phyloP scores from a whole-genome alignment of 2,329 filamentous ascomycete species.

The Colletotrichum limetticola region DNA sequence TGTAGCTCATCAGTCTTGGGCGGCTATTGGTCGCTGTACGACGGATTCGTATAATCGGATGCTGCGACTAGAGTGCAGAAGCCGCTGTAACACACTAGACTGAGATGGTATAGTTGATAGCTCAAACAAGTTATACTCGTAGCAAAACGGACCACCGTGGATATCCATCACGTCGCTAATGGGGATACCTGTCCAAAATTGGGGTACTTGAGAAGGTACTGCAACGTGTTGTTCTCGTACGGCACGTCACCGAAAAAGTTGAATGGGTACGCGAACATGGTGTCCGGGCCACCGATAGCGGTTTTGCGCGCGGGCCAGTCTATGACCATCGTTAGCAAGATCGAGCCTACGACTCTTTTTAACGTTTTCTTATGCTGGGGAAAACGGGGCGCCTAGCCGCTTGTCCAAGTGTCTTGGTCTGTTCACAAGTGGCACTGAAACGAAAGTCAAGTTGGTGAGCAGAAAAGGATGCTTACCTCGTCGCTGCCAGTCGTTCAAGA shows the following conservation, averaged over 20 bases:
- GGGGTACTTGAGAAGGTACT: neutral
- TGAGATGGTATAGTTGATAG: neutral
- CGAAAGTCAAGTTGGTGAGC: neutral
- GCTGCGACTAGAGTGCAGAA: neutral
- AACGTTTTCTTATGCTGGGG: neutral
- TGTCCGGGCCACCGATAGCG: neutral
- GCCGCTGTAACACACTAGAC: neutral
- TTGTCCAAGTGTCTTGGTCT: neutral
- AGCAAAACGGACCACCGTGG: neutral
- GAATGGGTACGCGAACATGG: neutral
- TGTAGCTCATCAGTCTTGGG: neutral
- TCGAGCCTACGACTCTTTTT: neutral
- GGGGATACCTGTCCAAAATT: neutral
- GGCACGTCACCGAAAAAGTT: neutral
- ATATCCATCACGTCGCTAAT: neutral
- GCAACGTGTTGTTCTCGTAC: neutral
- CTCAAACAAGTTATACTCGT: neutral
- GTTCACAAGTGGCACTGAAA: neutral
- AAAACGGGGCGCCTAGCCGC: neutral
- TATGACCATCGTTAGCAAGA: neutral
- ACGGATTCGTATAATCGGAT: neutral
- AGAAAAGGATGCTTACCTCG: neutral
- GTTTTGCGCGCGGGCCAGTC: neutral
- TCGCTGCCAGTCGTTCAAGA: slow-evolving; percentile 41
- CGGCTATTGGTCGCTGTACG: neutral